Percentiles rank a stretch among this genome's conserved stretches.
Evolutionary conservation across 495 filamentous ascomycete genomes (phyloP).

Genomic region (Margaritispora aquatica): DNA sequence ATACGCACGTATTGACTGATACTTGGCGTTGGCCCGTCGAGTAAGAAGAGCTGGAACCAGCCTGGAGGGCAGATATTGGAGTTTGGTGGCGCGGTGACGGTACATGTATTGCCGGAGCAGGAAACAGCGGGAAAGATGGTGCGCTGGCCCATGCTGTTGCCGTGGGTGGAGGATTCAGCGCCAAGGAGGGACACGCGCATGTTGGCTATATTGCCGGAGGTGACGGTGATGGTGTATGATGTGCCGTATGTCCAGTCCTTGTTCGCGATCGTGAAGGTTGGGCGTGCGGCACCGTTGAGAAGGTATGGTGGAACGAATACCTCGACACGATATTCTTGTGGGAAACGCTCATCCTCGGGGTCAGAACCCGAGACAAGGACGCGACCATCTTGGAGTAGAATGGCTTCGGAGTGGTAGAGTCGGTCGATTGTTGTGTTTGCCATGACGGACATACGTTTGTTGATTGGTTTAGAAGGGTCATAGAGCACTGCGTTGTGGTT

Average conservation of each 20-base stretch:
- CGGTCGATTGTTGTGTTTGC: conserved; percentile 53
- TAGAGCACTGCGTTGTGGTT: conserved; percentile 60
- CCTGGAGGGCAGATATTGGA: conserved; percentile 41
- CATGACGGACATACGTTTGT: conserved; percentile 52
- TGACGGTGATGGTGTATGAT: conserved; percentile 32
- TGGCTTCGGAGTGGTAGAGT: conserved; percentile 52
- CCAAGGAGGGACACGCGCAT: conserved; percentile 50
- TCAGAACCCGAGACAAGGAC: conserved; percentile 61
- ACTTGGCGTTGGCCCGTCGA: conserved; percentile 48
- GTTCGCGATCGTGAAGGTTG: conserved; percentile 37
- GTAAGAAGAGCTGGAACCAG: conserved; percentile 54
- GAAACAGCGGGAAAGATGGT: conserved; percentile 49
- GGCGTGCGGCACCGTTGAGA: conserved; percentile 39
- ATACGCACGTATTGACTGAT: conserved; percentile 50
- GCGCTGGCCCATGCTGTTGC: conserved; percentile 56
- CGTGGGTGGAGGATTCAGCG: conserved; percentile 52
- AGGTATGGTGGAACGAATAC: conserved; percentile 61
- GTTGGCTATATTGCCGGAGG: conserved; percentile 29
- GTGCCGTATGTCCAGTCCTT: conserved; percentile 45
- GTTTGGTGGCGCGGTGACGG: conserved; percentile 37
- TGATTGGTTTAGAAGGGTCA: conserved; percentile 48
- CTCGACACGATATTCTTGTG: conserved; percentile 59
- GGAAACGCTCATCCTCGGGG: conserved; percentile 31
- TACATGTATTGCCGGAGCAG: conserved; percentile 44
- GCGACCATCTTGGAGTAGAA: conserved; percentile 58